Percentiles rank a stretch among this genome's conserved stretches.
Evolutionary conservation across 371 early-diverging fungal species (phyloP).

Genomic region (Rhizomucor pusillus): DNA sequence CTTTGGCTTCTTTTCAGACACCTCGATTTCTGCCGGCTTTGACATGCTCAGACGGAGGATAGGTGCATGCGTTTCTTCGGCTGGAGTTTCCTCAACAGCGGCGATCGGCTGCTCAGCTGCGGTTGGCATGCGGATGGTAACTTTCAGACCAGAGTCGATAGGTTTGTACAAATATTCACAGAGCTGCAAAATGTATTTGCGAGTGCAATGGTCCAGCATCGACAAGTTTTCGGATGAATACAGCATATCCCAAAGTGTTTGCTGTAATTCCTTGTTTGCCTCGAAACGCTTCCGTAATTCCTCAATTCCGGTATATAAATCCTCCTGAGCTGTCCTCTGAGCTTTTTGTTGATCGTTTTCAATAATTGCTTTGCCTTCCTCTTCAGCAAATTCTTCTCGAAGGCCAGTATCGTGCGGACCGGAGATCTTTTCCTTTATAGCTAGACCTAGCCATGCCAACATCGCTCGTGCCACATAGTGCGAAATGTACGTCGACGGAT

Average conservation of each 20-base stretch:
- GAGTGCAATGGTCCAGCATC: constrained; percentile 49
- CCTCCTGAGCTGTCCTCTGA: constrained; percentile 26
- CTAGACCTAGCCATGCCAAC: constrained; percentile 53
- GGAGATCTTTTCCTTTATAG: constrained; percentile 37
- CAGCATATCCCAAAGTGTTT: constrained; percentile 37
- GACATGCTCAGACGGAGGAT: neutral
- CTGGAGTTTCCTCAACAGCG: neutral
- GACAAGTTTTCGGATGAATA: constrained; percentile 30
- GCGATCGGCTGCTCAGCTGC: constrained; percentile 8
- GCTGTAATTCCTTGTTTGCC: constrained; percentile 30
- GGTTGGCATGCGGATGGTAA: constrained; percentile 46
- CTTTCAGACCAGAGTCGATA: constrained; percentile 52
- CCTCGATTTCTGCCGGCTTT: neutral
- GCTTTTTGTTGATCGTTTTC: constrained; percentile 27
- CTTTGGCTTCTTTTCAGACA: neutral
- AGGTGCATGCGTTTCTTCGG: neutral
- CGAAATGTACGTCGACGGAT: constrained; percentile 55
- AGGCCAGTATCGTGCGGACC: constrained; percentile 10
- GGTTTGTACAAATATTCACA: constrained; percentile 63
- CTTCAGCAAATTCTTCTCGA: constrained; percentile 53
- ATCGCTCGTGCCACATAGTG: constrained; percentile 49
- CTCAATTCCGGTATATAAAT: constrained; percentile 31
- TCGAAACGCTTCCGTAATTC: constrained; percentile 37
- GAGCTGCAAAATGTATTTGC: constrained; percentile 56
- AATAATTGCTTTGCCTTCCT: constrained; percentile 38